Evolutionary conservation across 805 yeast genomes (phyloP), one percentile per base, ranked within the genome.

Genomic region (Hemisphaericaspora nanyangensis): DNA sequence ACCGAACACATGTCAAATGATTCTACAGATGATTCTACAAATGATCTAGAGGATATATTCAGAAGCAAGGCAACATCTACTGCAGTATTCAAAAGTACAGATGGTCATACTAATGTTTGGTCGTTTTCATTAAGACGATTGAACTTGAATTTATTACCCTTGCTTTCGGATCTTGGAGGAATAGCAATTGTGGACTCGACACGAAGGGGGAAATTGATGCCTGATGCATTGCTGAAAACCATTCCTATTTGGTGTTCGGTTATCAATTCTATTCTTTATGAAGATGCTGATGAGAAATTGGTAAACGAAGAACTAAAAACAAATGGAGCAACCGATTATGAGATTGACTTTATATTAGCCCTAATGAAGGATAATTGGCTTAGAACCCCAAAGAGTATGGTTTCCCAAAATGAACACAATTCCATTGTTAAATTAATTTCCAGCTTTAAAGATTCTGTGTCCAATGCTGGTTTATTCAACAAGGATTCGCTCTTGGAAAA

Each of bases 201-300:
- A 0, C 64, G 96, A 45, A 69, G 89, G 29, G 96, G 96, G 2
- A 89, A 88, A 54, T 61, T 74, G 18, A 79, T 88, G 61, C 96
- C 97, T 0, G 97, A 89, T 58, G 83, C 96, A 0, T 58, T 87
- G 6, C 82, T 89, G 50, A 89, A 89, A 50, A 89, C 96, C 0
- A 68, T 89, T 1, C 96, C 96, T 0, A 85, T 87, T 1, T 89
- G 97, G 97, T 85, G 95, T 59, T 85, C 90, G 0, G 88, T 85
- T 4, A 41, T 88, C 15, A 85, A 85, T 51, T 57, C 58, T 27
- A 63, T 82, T 1, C 59, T 79, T 56, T 70, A 70, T 40, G 77
- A 68, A 16, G 39, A 15, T 11, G 35, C 26, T 12, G 25, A 17
- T 27, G 35, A 22, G 24, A 10, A 15, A 5, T 26, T 20, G 12